Evolutionary conservation across 2,329 filamentous ascomycete species (phyloP), one percentile per base, ranked within the genome.

Genomic region (Teratosphaeria nubilosa): DNA sequence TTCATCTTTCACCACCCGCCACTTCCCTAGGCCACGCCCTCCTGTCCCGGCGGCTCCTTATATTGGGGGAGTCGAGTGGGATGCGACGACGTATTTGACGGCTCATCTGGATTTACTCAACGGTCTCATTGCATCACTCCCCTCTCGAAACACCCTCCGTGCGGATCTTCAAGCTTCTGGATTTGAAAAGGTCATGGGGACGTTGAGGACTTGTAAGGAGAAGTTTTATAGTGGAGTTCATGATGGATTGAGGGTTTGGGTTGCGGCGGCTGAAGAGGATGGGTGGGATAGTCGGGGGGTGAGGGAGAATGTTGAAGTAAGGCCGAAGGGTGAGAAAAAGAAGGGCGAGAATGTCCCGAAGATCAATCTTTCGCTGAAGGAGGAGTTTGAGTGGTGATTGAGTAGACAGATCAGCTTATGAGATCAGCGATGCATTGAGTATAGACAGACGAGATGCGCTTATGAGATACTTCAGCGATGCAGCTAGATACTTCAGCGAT

Each of bases 31-130:
- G 53, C 88, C 91, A 65, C 85, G 91, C 0, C 88, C 91, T 3
- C 94, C 94, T 0, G 91, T 97, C 0, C 90, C 92, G 27, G 92
- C 94, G 16, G 92, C 92, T 5, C 92, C 92, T 0, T 97, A 97
- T 69, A 91, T 97, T 50, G 94, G 94, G 54, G 92, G 94, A 56
- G 94, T 97, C 10, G 94, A 99, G 74, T 97, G 94, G 94, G 94
- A 97, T 70, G 94, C 94, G 2, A 97, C 94, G 10, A 96, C 96
- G 73, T 97, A 97, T 71, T 80, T 97, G 11, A 90, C 92, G 20
- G 89, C 88, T 0, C 92, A 99, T 69, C 80, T 99, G 10, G 94
- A 97, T 69, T 84, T 99, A 11, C 76, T 97, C 66, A 99, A 97
- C 69, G 92, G 90, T 31, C 84, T 97, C 58, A 76, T 97, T 58